Evolutionary conservation across 208 protist species (phyloP).

Genomic region (Leishmania lainsoni): DNA sequence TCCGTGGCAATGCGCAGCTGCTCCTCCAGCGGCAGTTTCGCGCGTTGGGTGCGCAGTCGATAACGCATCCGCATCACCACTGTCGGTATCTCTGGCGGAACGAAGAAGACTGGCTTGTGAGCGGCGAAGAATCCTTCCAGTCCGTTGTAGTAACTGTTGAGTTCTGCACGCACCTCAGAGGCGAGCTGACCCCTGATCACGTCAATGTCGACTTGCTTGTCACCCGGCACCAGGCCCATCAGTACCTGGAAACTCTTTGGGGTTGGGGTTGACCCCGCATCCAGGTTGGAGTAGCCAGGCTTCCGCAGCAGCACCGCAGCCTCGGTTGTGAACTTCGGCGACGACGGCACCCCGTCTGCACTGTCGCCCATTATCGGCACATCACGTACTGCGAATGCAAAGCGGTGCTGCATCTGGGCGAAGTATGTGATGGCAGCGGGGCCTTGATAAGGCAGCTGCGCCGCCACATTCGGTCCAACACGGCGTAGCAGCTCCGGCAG

Average conservation of each 20-base stretch:
- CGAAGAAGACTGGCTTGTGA: conserved; percentile 75
- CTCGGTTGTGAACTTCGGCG: conserved; percentile 17
- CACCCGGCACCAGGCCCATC: conserved; percentile 50
- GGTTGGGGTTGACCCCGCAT: conserved; percentile 72
- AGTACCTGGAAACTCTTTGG: conserved; percentile 63
- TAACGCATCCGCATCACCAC: conserved; percentile 85
- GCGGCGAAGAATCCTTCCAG: conserved; percentile 57
- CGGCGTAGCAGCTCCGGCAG: conserved; percentile 70
- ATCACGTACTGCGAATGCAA: conserved; percentile 71
- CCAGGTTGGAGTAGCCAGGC: conserved; percentile 59
- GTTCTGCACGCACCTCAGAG: conserved; percentile 35
- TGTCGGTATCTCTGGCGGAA: conserved; percentile 48
- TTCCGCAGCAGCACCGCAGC: conserved; percentile 71
- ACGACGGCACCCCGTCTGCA: not conserved
- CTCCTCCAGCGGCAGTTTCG: conserved; percentile 77
- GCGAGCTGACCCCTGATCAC: conserved; percentile 40
- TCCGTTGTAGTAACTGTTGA: conserved; percentile 66
- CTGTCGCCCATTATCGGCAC: not conserved
- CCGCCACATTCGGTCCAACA: conserved; percentile 47
- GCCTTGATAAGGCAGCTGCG: conserved; percentile 63
- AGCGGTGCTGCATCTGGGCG: conserved; percentile 92
- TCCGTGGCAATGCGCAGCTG: conserved; percentile 77
- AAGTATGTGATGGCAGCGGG: conserved; percentile 81
- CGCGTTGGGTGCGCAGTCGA: conserved; percentile 58
- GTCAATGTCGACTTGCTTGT: conserved; percentile 60